A percentile compares a stretch with the other conserved stretches of the same genome.
Conservation (phyloP, 345 rosid genomes). For the Salix exigua region DNA sequence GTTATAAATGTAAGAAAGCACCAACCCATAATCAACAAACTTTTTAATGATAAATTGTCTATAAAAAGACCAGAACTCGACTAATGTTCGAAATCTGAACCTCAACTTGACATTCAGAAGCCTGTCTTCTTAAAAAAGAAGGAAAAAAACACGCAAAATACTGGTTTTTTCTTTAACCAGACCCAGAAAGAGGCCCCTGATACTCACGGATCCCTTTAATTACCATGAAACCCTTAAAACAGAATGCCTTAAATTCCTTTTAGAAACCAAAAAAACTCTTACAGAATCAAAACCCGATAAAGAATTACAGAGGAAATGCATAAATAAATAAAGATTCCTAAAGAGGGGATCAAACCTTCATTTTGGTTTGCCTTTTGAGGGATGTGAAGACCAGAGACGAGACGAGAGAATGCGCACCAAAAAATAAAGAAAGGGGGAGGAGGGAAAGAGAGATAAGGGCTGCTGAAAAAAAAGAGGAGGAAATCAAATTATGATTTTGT, state of each 20-base stretch:
- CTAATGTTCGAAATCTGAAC: neutral
- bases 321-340: slow-evolving; percentile 17
- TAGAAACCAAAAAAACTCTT: neutral
- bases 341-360: slow-evolving; percentile 55
- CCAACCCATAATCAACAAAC: slow-evolving; percentile 1
- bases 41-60: neutral
- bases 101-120: neutral
- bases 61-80: neutral
- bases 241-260: neutral
- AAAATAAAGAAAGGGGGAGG: slow-evolving; percentile 8
- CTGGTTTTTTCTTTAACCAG: neutral
- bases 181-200: slow-evolving; percentile 10
- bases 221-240: slow-evolving; percentile 10
- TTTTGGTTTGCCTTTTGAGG: slow-evolving; percentile 21
- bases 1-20: neutral
- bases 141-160: neutral
- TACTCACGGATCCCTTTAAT: neutral
- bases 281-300: slow-evolving; percentile 25
- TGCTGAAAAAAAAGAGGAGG: neutral
- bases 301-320: neutral
- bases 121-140: neutral
- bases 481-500: slow-evolving; percentile 26
- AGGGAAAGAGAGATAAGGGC: slow-evolving; percentile 4
- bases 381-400: slow-evolving; percentile 24
- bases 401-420: slow-evolving; percentile 14